Conservation (phyloP, 2,329 filamentous ascomycete species). For the Fusarium marasasianum region DNA sequence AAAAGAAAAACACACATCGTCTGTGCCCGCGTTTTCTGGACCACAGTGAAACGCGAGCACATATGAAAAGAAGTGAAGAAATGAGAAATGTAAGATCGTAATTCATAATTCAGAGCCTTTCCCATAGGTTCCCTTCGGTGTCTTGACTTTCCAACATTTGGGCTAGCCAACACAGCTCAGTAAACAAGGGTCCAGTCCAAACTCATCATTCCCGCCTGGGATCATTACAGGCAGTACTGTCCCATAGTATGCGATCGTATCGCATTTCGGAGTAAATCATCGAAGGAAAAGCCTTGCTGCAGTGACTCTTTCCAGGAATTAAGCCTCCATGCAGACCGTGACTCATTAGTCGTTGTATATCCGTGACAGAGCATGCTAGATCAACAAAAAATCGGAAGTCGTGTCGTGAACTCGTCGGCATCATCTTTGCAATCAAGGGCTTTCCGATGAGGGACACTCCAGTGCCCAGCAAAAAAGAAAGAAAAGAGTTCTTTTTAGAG, state of each 20-base stretch:
- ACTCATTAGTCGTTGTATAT: slow-evolving; percentile 58
- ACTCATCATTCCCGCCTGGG: slow-evolving; percentile 48
- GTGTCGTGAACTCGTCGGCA: slow-evolving; percentile 52
- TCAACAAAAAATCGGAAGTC: slow-evolving; percentile 48
- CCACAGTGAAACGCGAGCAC: slow-evolving; percentile 19
- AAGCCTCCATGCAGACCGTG: slow-evolving; percentile 55
- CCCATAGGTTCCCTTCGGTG: slow-evolving; percentile 38
- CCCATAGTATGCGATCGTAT: slow-evolving; percentile 45
- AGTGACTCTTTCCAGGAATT: slow-evolving; percentile 40
- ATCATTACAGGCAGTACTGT: slow-evolving; percentile 51
- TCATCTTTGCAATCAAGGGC: slow-evolving; percentile 41
- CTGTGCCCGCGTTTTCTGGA: slow-evolving; percentile 39
- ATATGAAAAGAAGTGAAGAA: slow-evolving; percentile 36
- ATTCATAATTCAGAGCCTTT: slow-evolving; percentile 35
- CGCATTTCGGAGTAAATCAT: slow-evolving; percentile 42
- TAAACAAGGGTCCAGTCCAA: slow-evolving; percentile 41
- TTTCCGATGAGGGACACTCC: slow-evolving; percentile 42
- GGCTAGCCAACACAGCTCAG: slow-evolving; percentile 27
- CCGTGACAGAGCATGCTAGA: slow-evolving; percentile 48
- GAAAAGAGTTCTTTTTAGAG: slow-evolving; percentile 30
- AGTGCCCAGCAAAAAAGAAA: slow-evolving; percentile 40
- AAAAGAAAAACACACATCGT: slow-evolving; percentile 44
- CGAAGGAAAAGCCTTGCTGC: slow-evolving; percentile 38
- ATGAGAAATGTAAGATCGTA: slow-evolving; percentile 47
- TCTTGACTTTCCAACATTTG: slow-evolving; percentile 37